Evolutionary conservation across 2,329 filamentous ascomycete genomes (phyloP).

Genomic region (Ophiosphaerella narmari): DNA sequence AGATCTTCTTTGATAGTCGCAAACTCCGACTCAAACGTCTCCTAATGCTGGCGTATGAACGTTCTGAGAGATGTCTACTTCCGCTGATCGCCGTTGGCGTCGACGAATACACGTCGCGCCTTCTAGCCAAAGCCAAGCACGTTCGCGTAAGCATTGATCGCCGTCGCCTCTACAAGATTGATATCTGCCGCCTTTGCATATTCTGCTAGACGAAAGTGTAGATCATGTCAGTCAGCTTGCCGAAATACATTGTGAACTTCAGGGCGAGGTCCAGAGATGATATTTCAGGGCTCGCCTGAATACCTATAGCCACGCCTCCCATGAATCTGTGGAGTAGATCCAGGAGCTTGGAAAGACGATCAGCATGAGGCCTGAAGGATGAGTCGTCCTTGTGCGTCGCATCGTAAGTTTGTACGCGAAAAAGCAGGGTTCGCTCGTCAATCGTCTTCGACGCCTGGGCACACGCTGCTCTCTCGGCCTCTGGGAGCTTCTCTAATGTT

Average conservation of each 20-base stretch:
- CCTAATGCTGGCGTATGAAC: conserved; percentile 27
- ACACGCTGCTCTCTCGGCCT: conserved; percentile 20
- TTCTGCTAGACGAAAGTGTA: conserved; percentile 16
- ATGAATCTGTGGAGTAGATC: conserved; percentile 24
- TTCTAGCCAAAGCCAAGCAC: conserved; percentile 22
- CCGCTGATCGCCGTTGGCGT: conserved; percentile 10
- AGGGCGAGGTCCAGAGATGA: conserved; percentile 22
- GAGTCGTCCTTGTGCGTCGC: conserved; percentile 16
- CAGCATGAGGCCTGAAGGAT: conserved; percentile 18
- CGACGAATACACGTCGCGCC: conserved; percentile 19
- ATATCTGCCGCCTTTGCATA: conserved; percentile 15
- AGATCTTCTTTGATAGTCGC: conserved; percentile 13
- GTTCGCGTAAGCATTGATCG: conserved; percentile 20
- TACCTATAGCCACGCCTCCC: conserved; percentile 2
- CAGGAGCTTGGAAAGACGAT: conserved; percentile 11
- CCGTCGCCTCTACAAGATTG: conserved; percentile 11
- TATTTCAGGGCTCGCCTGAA: conserved; percentile 21
- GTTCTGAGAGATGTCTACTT: conserved; percentile 16
- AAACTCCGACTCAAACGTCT: conserved; percentile 24
- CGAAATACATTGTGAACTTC: conserved; percentile 22
- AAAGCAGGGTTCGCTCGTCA: conserved; percentile 15
- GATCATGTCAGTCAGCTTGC: conserved; percentile 20
- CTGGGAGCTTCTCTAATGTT: conserved; percentile 12
- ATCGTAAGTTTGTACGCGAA: conserved; percentile 8
- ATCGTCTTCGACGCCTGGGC: conserved; percentile 5